Percentiles rank a stretch among this genome's conserved stretches.
phyloP scores from a whole-genome alignment of 2,329 filamentous ascomycete species.

The Ophiognomonia clavigignenti-juglandacearum region DNA sequence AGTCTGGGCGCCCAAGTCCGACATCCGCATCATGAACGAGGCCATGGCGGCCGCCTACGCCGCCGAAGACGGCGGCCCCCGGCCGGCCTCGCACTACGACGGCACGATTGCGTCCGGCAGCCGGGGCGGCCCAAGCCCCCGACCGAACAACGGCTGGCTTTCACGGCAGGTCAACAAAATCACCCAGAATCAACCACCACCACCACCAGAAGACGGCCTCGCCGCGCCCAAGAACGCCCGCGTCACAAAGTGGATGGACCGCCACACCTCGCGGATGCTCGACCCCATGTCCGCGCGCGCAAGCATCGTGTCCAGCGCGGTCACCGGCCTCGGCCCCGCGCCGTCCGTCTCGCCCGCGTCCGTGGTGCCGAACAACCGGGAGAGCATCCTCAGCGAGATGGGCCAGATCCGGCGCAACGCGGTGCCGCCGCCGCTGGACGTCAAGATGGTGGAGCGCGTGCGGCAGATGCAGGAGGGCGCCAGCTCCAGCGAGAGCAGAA shows the following conservation, averaged over 20 bases:
- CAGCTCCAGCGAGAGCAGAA: no score
- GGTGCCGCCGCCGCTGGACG: conserved; percentile 6
- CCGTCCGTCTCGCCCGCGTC: conserved; percentile 5
- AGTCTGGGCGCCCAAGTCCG: no score
- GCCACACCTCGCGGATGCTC: conserved; percentile 9
- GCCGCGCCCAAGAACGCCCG: conserved; percentile 2
- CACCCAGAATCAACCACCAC: no score
- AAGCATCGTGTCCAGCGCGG: conserved; percentile 3
- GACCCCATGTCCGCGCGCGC: conserved; percentile 7
- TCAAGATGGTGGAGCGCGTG: conserved; percentile 1
- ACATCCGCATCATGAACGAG: no score
- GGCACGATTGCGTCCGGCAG: no score
- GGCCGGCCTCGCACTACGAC: no score
- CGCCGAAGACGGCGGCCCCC: no score
- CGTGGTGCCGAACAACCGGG: neutral
- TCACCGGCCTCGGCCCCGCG: neutral
- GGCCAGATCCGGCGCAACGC: conserved; percentile 2
- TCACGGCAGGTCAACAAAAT: no score
- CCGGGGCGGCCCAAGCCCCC: no score
- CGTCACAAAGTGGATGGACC: conserved; percentile 4
- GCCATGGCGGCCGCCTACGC: no score
- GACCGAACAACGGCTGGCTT: no score
- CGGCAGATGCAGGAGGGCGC: neutral
- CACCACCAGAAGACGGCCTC: no score
- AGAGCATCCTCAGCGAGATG: conserved; percentile 8